Percentiles rank a stretch among this genome's conserved stretches.
Evolutionary conservation across 2,329 filamentous ascomycete species (phyloP).

Genomic region (Aspergillus pseudoglaucus): DNA sequence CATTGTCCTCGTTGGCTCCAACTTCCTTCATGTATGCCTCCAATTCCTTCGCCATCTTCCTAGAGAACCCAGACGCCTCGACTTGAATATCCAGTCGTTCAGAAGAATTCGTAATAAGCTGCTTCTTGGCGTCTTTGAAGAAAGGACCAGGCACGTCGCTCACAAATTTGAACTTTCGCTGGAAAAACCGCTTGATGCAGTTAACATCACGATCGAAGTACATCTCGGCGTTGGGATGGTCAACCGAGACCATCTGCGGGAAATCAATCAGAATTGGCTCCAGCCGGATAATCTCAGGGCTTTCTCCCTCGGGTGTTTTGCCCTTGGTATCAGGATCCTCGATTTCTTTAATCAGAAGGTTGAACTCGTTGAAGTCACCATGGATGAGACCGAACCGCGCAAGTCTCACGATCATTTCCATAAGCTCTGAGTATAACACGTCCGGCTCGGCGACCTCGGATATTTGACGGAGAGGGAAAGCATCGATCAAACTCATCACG

Average conservation of each 20-base stretch:
- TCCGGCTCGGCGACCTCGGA: slow-evolving; percentile 76
- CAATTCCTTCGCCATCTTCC: slow-evolving; percentile 92
- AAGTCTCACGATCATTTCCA: slow-evolving; percentile 74
- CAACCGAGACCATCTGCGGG: slow-evolving; percentile 94
- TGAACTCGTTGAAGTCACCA: slow-evolving; percentile 99
- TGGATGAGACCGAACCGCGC: slow-evolving; percentile 88
- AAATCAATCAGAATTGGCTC: slow-evolving; percentile 92
- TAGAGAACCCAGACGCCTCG: slow-evolving; percentile 89
- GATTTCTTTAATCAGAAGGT: slow-evolving; percentile 84
- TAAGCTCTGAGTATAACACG: slow-evolving; percentile 82
- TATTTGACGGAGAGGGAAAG: slow-evolving; percentile 85
- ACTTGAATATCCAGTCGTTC: slow-evolving; percentile 78
- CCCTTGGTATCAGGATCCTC: slow-evolving; percentile 28
- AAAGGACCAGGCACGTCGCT: slow-evolving; percentile 76
- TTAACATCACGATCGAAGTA: slow-evolving; percentile 96
- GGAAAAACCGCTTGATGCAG: slow-evolving; percentile 92
- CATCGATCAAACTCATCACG: slow-evolving; percentile 90
- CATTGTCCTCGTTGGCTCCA: slow-evolving; percentile 50
- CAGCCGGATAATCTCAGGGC: slow-evolving; percentile 45
- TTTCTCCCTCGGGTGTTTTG: slow-evolving; percentile 26
- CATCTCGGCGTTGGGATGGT: slow-evolving; percentile 88
- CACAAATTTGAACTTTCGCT: slow-evolving; percentile 79
- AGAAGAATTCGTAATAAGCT: slow-evolving; percentile 54
- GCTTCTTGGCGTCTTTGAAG: slow-evolving; percentile 76
- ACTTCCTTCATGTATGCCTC: slow-evolving; percentile 80